Conservation (phyloP, 257 asterid genomes). For the Lithospermum erythrorhizon region DNA sequence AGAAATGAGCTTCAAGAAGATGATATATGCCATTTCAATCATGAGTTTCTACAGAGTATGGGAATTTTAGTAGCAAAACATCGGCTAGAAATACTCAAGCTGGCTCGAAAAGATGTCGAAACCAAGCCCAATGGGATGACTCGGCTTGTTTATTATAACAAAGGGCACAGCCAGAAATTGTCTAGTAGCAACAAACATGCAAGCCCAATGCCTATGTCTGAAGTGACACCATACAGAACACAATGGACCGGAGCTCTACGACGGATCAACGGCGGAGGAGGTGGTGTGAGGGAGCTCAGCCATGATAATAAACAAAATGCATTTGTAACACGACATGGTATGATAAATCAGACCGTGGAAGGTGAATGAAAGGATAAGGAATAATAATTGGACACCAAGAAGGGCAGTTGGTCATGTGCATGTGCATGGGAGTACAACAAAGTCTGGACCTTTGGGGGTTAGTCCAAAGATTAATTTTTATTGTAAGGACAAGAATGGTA, state of each 20-base stretch:
- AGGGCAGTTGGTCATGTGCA: neutral
- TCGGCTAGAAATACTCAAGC: slow-evolving; percentile 63
- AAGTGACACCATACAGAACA: slow-evolving; percentile 16
- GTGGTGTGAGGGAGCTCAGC: slow-evolving; percentile 8
- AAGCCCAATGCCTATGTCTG: slow-evolving; percentile 6
- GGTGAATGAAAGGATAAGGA: slow-evolving; percentile 5
- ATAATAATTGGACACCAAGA: slow-evolving; percentile 14
- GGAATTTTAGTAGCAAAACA: slow-evolving; percentile 60
- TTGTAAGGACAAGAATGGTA: slow-evolving; percentile 21
- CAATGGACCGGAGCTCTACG: slow-evolving; percentile 37
- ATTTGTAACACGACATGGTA: slow-evolving; percentile 13
- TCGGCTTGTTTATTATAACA: slow-evolving; percentile 46
- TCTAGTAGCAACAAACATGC: slow-evolving; percentile 25
- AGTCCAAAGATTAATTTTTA: slow-evolving; percentile 45
- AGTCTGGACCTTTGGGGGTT: slow-evolving; percentile 18
- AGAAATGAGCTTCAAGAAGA: slow-evolving; percentile 57
- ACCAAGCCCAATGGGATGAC: slow-evolving; percentile 29
- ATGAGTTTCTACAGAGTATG: slow-evolving; percentile 67
- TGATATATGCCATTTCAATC: slow-evolving; percentile 57
- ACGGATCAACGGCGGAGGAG: slow-evolving; percentile 15
- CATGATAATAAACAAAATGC: slow-evolving; percentile 9
- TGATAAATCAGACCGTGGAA: slow-evolving; percentile 48
- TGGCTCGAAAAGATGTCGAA: slow-evolving; percentile 34
- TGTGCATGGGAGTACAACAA: slow-evolving; percentile 10
- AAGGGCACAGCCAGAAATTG: slow-evolving; percentile 43